Evolutionary conservation across 805 yeast species (phyloP), one percentile per base, ranked within the genome.

Genomic region (Jamesozyma jinghongensis): DNA sequence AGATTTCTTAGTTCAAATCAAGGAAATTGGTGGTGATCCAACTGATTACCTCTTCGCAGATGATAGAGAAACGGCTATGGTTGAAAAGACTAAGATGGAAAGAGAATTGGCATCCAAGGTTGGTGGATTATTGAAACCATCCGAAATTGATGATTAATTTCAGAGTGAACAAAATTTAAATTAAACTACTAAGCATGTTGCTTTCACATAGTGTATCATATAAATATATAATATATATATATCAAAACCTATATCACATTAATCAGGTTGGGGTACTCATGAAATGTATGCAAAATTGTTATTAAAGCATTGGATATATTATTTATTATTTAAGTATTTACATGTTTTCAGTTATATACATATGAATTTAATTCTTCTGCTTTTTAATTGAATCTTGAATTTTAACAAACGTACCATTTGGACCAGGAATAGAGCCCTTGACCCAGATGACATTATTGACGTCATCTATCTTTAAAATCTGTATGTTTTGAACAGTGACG

Each of bases 1-100:
- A 65, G 99, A 92, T 66, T 92, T 92, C 75, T 73, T 92, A 61
- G 94, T 92, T 33, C 97, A 92, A 68, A 85, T 90, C 62, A 88
- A 87, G 66, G 95, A 90, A 65, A 77, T 75, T 57, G 98, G 97
- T 45, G 97, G 97, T 25, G 95, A 85, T 61, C 79, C 94, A 42
- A 86, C 95, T 18, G 97, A 88, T 61, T 92, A 92, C 61, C 70
- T 90, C 60, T 90, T 81, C 65, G 94, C 94, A 10, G 97, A 92
- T 57, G 98, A 90, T 58, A 83, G 79, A 58, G 95, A 86, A 62
- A 69, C 69, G 38, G 94, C 85, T 60, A 62, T 77, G 44, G 63
- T 70, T 47, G 95, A 85, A 61, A 80, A 78, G 59, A 73, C 70
- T 48, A 75, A 72, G 58, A 59, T 72, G 45, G 90, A 85, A 52